A percentile compares a stretch with the other conserved stretches of the same genome.
Evolutionary conservation across 1,139 yeast genomes (phyloP).

Genomic region (Diutina ranongensis): DNA sequence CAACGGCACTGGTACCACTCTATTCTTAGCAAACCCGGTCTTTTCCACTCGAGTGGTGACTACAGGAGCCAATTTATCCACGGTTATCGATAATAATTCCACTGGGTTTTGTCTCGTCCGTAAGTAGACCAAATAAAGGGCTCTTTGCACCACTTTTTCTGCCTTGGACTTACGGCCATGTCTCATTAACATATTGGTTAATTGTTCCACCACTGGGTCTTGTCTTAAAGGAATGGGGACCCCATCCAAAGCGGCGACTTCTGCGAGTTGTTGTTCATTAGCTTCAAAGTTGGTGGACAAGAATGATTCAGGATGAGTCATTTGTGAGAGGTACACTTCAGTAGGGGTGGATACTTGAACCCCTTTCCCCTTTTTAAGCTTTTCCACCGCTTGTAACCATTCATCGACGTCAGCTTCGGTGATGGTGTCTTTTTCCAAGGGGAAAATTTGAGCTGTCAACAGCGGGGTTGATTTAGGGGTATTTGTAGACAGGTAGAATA

Average conservation of each 20-base stretch:
- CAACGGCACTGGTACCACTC: constrained; percentile 73
- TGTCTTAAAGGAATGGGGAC: constrained; percentile 48
- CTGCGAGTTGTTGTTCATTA: constrained; percentile 44
- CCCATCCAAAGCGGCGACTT: constrained; percentile 37
- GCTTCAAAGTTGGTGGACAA: constrained; percentile 40
- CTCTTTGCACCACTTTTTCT: constrained; percentile 59
- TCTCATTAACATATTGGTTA: constrained; percentile 84
- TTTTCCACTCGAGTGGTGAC: constrained; percentile 68
- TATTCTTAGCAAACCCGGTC: constrained; percentile 79
- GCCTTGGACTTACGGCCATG: constrained; percentile 85
- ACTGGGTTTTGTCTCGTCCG: constrained; percentile 71
- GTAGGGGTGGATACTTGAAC: constrained; percentile 24
- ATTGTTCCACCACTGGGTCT: constrained; percentile 65
- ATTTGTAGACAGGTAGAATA: constrained; percentile 8
- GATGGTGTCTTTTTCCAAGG: constrained; percentile 26
- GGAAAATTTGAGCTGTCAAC: constrained; percentile 28
- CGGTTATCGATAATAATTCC: constrained; percentile 54
- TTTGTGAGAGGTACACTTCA: constrained; percentile 32
- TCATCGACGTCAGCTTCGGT: constrained; percentile 51
- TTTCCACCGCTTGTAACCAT: constrained; percentile 52
- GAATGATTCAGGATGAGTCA: constrained; percentile 14
- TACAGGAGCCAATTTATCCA: constrained; percentile 80
- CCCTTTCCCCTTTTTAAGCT: constrained; percentile 34
- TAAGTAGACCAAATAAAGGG: constrained; percentile 69
- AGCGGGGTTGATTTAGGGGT: constrained; percentile 8